phyloP scores from a whole-genome alignment of 129 eudicot genomes.

The Erigeron canadensis region DNA sequence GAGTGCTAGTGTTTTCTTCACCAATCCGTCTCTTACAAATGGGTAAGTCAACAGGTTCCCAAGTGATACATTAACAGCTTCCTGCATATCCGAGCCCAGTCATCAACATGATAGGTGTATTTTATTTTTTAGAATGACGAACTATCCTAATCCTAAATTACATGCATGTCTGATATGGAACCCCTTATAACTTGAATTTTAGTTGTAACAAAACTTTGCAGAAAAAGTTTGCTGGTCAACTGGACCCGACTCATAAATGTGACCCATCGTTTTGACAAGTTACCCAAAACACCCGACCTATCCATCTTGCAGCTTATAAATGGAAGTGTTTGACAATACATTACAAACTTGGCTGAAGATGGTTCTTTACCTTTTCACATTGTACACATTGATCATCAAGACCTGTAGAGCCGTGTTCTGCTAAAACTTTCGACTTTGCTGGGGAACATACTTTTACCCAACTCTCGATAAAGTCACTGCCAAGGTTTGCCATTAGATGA shows the following conservation, averaged over 20 bases:
- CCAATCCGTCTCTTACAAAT: constrained; percentile 82
- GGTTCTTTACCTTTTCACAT: constrained; percentile 70
- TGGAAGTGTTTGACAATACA: neutral
- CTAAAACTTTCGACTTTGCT: constrained; percentile 69
- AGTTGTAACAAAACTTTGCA: neutral
- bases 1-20: constrained; percentile 79
- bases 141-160: too few species aligned
- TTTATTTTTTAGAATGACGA: too few species aligned
- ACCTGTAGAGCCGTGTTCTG: constrained; percentile 34
- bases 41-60: constrained; percentile 81
- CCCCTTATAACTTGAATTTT: too few species aligned
- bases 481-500: constrained; percentile 17
- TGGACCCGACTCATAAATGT: neutral
- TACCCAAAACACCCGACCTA: neutral
- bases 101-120: neutral
- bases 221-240: neutral
- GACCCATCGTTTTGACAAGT: neutral
- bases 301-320: neutral
- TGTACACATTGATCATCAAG: constrained; percentile 59
- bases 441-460: constrained; percentile 86
- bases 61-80: constrained; percentile 86
- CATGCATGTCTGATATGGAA: too few species aligned
- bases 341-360: neutral
- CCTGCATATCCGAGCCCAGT: constrained; percentile 44
- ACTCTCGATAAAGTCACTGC: constrained; percentile 84